These are phyloP conservation scores for Saccharomycopsis synnaedendra DNA, from an alignment of 805 yeast species.

Conservation along the genomic window DNA sequence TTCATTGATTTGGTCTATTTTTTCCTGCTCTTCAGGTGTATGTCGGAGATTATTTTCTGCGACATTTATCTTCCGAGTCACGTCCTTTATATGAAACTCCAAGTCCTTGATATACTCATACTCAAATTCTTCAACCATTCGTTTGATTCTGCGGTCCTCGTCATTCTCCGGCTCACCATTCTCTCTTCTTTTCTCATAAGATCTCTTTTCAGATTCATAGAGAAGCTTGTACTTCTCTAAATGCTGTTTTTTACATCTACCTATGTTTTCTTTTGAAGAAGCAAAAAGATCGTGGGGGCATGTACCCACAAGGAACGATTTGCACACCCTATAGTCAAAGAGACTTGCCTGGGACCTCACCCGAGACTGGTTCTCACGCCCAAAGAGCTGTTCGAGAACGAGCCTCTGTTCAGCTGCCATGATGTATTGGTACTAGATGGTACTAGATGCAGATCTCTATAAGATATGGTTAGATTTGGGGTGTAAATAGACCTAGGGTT, in stretches of 20 bases:
- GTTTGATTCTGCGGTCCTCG: conserved; percentile 17
- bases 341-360: conserved; percentile 21
- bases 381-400: conserved; percentile 15
- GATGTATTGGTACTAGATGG: conserved; percentile 7
- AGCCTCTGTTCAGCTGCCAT: conserved; percentile 17
- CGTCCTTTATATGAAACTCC: conserved; percentile 34
- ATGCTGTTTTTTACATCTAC: conserved; percentile 70
- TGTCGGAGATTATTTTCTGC: conserved; percentile 59
- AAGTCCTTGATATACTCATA: conserved; percentile 34
- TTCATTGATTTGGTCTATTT: conserved; percentile 39
- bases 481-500: too few species aligned
- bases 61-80: conserved; percentile 49
- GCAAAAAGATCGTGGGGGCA: conserved; percentile 80
- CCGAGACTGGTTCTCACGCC: conserved; percentile 9
- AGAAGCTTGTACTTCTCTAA: conserved; percentile 61
- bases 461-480: too few species aligned
- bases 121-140: conserved; percentile 33
- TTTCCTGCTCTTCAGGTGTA: conserved; percentile 62
- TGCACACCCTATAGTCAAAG: conserved; percentile 56
- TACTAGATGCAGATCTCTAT: conserved; percentile 5
- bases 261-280: conserved; percentile 75
- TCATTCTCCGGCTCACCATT: background rate
- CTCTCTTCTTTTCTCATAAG: conserved; percentile 29
- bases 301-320: conserved; percentile 68
- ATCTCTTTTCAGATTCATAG: conserved; percentile 39